phyloP scores from a whole-genome alignment of 208 protist genomes.

The Wallacemonas sp. region DNA sequence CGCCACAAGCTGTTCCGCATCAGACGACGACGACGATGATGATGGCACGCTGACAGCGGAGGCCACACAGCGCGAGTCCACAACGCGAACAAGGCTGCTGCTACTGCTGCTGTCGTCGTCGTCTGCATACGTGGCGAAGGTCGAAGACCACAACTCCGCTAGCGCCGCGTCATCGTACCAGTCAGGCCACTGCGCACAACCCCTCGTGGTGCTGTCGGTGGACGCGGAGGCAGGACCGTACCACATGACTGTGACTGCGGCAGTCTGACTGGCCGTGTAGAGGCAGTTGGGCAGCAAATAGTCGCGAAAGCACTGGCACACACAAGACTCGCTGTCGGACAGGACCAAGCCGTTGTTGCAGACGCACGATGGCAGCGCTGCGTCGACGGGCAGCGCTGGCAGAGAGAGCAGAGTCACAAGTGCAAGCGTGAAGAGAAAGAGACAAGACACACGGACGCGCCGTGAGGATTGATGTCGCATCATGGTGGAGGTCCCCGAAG shows the following conservation, averaged over 20 bases:
- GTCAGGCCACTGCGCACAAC: slow-evolving; percentile 6
- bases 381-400: neutral
- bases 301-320: slow-evolving; percentile 35
- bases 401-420: neutral
- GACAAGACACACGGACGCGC: too few species aligned
- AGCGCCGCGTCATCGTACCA: slow-evolving; percentile 13
- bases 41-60: neutral
- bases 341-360: slow-evolving; percentile 40
- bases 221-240: neutral
- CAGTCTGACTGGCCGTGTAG: slow-evolving; percentile 30
- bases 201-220: slow-evolving; percentile 11
- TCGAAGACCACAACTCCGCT: neutral
- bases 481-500: too few species aligned
- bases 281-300: slow-evolving; percentile 54
- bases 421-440: too few species aligned
- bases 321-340: slow-evolving; percentile 16
- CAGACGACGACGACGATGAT: too few species aligned
- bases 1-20: neutral
- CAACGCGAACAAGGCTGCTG: neutral
- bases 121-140: neutral
- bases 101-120: neutral
- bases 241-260: slow-evolving; percentile 32
- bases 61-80: neutral
- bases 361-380: slow-evolving; percentile 15
- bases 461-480: too few species aligned